Evolutionary conservation across 2,329 filamentous ascomycete genomes (phyloP).

Genomic region (Pyrenophora graminea): DNA sequence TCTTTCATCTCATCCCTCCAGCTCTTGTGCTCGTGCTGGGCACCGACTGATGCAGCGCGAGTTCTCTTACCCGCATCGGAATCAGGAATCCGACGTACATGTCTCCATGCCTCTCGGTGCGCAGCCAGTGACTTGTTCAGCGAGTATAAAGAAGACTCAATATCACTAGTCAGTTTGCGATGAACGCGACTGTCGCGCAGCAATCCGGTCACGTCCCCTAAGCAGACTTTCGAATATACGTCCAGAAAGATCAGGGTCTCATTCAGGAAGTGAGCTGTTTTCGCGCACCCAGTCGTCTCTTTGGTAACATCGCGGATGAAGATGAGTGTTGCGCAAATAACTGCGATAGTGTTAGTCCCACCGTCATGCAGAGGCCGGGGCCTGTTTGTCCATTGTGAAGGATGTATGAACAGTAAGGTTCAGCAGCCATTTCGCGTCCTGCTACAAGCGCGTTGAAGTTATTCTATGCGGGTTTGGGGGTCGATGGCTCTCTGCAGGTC

Average conservation of each 20-base stretch:
- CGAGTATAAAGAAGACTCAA: constrained; percentile 14
- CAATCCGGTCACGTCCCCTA: constrained; percentile 13
- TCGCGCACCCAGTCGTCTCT: background rate
- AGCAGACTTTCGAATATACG: constrained; percentile 19
- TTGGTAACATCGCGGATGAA: constrained; percentile 22
- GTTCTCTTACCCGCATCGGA: background rate
- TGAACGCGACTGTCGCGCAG: constrained; percentile 16
- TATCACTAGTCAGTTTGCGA: constrained; percentile 8
- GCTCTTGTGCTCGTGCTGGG: constrained; percentile 3
- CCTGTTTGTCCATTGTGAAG: no score
- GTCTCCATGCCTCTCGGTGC: constrained; percentile 20
- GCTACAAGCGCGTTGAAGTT: no score
- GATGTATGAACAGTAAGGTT: no score
- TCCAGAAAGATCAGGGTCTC: constrained; percentile 18
- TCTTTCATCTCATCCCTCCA: constrained; percentile 20
- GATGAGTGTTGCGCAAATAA: constrained; percentile 18
- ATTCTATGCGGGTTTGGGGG: no score
- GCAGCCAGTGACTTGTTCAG: constrained; percentile 19
- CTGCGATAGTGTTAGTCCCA: constrained; percentile 5
- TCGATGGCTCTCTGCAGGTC: no score
- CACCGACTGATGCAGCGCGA: constrained; percentile 2
- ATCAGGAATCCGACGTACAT: constrained; percentile 1
- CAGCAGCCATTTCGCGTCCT: no score
- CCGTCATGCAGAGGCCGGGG: no score
- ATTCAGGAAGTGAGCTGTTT: constrained; percentile 7